Evolutionary conservation across 164 flowering plant genomes (phyloP).

Genomic region (Vitis labrusca): DNA sequence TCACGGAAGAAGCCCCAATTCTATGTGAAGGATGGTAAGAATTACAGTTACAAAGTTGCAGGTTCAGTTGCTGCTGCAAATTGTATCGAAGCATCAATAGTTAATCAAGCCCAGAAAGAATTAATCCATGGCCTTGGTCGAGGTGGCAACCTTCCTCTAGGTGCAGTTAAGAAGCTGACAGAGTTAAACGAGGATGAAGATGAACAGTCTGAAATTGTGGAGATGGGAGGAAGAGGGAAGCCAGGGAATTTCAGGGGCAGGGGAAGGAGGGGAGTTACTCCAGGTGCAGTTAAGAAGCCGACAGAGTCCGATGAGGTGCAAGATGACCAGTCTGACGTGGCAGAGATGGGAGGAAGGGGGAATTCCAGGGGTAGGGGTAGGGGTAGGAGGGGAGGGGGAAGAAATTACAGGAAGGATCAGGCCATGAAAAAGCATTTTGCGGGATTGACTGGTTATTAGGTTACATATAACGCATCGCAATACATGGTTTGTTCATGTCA

Average conservation of each 20-base stretch:
- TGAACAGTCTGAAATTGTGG: constrained; percentile 33
- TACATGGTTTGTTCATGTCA: too few species aligned
- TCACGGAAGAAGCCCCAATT: constrained; percentile 76
- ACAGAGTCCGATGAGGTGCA: constrained; percentile 29
- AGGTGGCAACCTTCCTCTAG: constrained; percentile 85
- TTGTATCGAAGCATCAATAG: constrained; percentile 60
- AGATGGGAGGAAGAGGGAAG: constrained; percentile 35
- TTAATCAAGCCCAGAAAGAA: constrained; percentile 65
- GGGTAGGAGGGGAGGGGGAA: constrained; percentile 37
- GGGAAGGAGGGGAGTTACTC: constrained; percentile 39
- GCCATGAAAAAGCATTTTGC: constrained; percentile 76
- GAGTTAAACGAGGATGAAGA: constrained; percentile 36
- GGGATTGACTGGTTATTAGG: constrained; percentile 50
- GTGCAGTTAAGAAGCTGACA: constrained; percentile 51
- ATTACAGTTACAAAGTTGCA: constrained; percentile 90
- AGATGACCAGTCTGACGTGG: constrained; percentile 1
- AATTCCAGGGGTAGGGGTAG: constrained; percentile 12
- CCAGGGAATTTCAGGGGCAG: constrained; percentile 28
- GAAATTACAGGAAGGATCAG: constrained; percentile 62
- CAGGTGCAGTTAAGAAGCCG: constrained; percentile 44
- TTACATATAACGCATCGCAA: neutral
- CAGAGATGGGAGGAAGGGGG: constrained; percentile 6
- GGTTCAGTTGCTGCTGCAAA: constrained; percentile 79
- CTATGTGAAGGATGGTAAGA: constrained; percentile 96
- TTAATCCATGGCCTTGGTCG: constrained; percentile 85